Evolutionary conservation across 768 basidiomycete species (phyloP), one percentile per base, ranked within the genome.

Genomic region (Leccinum ochraceum): DNA sequence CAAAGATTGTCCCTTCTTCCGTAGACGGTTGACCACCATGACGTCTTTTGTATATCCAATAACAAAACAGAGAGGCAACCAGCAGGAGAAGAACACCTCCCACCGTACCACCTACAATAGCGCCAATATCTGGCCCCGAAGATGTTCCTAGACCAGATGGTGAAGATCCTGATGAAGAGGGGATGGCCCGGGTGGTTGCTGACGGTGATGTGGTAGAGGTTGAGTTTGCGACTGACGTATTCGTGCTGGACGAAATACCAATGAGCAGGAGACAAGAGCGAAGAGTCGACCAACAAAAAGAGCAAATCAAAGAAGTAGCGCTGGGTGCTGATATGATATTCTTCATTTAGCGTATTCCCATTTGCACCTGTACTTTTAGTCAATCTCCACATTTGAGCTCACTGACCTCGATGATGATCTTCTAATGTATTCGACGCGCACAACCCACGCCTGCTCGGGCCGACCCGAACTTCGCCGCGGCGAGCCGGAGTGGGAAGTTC

Each of bases 291-390:
- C 13, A 73, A 65, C 61, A 82, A 81, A 67, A 82, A 79, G 71
- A 65, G 68, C 34, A 82, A 78, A 69, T 71, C 68, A 36, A 80
- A 77, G 65, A 77, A 76, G 72, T 78, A 69, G 53, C n/a, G n/a
- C 32, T 48, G 32, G 22, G 6, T 39, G 37, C 16, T 8, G 14
- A 39, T 39, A 37, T 46, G 39, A 32, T 58, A 59, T 32, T 39
- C 32, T 53, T 55, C 58, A 44, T 65, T 50, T 59, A 20, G 53
- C 56, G 53, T 67, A 60, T 59, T 26, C 24, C 20, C 51, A 34
- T 53, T 61, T 51, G 46, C 53, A 60, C 57, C 6, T 63, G 68
- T 68, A 68, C 58, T 60, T 54, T 48, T 62, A 58, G 3, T 54
- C 59, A 57, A 34, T 24, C 20, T 39, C 11, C 37, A 8, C 7